Evolutionary conservation across 805 yeast genomes (phyloP).

Genomic region (Kregervanrija delftensis): DNA sequence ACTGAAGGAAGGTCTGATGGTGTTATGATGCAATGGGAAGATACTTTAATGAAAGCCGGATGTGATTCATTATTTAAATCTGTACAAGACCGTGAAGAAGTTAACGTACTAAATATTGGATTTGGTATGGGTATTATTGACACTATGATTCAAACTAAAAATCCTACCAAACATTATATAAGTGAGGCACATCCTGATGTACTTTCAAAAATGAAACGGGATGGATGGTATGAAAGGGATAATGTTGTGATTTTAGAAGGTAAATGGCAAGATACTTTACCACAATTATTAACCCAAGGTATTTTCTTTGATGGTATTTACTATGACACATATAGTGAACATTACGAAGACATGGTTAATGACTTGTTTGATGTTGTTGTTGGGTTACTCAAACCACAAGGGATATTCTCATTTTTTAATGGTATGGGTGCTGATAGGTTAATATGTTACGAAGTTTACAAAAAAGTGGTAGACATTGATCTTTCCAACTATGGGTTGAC

Average conservation of each 20-base stretch:
- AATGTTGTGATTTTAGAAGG: constrained; percentile 76
- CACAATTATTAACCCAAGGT: constrained; percentile 54
- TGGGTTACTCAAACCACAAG: constrained; percentile 75
- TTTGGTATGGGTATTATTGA: constrained; percentile 98
- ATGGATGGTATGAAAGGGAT: constrained; percentile 77
- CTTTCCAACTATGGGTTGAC: constrained; percentile 70
- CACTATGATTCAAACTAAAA: constrained; percentile 51
- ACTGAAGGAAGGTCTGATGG: constrained; percentile 77
- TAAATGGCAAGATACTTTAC: constrained; percentile 85
- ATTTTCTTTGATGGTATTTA: constrained; percentile 86
- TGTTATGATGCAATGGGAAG: constrained; percentile 98
- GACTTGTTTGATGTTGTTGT: constrained; percentile 67
- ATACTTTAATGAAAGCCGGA: constrained; percentile 71
- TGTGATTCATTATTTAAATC: constrained; percentile 64
- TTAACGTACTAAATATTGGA: constrained; percentile 73
- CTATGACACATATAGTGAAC: constrained; percentile 91
- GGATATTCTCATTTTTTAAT: constrained; percentile 85
- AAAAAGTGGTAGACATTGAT: constrained; percentile 73
- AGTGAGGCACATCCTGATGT: constrained; percentile 96
- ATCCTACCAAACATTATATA: constrained; percentile 72
- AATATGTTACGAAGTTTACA: constrained; percentile 77
- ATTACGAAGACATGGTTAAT: constrained; percentile 81
- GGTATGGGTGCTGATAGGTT: constrained; percentile 81
- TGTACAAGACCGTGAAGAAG: constrained; percentile 27
- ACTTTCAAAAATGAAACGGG: constrained; percentile 51